A percentile compares a stretch with the other conserved stretches of the same genome.
Conservation (phyloP, 2,329 filamentous ascomycete genomes). For the Cucurbitaria berberidis region DNA sequence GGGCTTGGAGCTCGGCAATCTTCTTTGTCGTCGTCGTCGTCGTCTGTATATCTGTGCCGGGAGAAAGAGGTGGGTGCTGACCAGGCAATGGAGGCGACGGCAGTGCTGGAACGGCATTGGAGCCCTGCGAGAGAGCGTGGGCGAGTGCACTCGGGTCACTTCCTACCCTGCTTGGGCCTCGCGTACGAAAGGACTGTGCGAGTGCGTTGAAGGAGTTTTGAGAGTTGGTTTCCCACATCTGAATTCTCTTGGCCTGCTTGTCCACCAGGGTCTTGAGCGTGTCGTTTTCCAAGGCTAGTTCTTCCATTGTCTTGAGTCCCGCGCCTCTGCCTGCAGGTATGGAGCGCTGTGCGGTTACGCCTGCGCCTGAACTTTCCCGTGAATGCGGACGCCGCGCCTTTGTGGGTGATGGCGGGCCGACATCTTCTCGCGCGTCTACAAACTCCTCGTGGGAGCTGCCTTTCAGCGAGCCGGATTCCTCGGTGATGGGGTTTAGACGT, state of each 20-base stretch:
- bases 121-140: conserved; percentile 33
- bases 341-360: conserved; percentile 34
- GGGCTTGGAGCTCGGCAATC: conserved; percentile 36
- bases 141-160: conserved; percentile 37
- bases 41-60: neutral
- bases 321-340: conserved; percentile 44
- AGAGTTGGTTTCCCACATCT: conserved; percentile 90
- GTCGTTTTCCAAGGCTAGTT: conserved; percentile 86
- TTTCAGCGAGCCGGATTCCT: conserved; percentile 46
- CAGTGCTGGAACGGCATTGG: conserved; percentile 25
- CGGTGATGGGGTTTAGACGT: conserved; percentile 43
- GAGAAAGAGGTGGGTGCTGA: conserved; percentile 8
- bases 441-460: conserved; percentile 70
- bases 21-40: conserved; percentile 24
- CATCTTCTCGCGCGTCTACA: conserved; percentile 81
- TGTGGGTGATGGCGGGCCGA: conserved; percentile 54
- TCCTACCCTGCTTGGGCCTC: conserved; percentile 22
- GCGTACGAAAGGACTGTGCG: conserved; percentile 72
- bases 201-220: conserved; percentile 86
- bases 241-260: conserved; percentile 83
- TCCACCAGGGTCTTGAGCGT: conserved; percentile 85
- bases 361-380: conserved; percentile 17
- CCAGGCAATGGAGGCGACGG: conserved; percentile 20
- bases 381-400: conserved; percentile 47
- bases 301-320: conserved; percentile 75